A percentile compares a stretch with the other conserved stretches of the same genome.
Evolutionary conservation across 495 filamentous ascomycete species (phyloP).

Genomic region (Diplogelasinospora grovesii): DNA sequence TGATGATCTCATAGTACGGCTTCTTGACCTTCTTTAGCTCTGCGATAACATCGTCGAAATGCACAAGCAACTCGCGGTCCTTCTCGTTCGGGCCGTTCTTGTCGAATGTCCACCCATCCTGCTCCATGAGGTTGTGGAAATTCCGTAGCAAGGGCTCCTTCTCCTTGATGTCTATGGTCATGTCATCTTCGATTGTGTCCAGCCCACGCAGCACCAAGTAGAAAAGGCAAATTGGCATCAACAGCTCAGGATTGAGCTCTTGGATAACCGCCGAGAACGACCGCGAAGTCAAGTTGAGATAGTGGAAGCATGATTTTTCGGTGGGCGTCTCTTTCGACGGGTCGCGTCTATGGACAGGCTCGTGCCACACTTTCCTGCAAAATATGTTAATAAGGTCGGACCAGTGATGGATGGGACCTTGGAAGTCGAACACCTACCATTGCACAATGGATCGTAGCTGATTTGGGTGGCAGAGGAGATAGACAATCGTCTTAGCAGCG

Average conservation of each 20-base stretch:
- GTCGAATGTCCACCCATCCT: slow-evolving; percentile 84
- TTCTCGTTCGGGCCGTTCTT: slow-evolving; percentile 89
- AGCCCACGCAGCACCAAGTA: slow-evolving; percentile 85
- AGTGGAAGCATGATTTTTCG: slow-evolving; percentile 74
- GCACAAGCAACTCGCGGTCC: slow-evolving; percentile 82
- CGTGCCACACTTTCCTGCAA: slow-evolving; percentile 90
- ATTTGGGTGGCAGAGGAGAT: slow-evolving; percentile 69
- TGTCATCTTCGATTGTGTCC: slow-evolving; percentile 98
- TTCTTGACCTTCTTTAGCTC: slow-evolving; percentile 90
- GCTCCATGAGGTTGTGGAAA: slow-evolving; percentile 69
- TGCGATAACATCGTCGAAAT: slow-evolving; percentile 78
- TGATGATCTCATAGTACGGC: slow-evolving; percentile 76
- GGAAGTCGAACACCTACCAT: slow-evolving; percentile 56
- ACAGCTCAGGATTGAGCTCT: slow-evolving; percentile 87
- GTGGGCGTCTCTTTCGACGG: slow-evolving; percentile 64
- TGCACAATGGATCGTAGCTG: slow-evolving; percentile 83
- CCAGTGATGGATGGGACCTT: slow-evolving; percentile 11
- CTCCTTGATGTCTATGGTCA: slow-evolving; percentile 70
- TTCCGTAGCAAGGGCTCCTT: slow-evolving; percentile 84
- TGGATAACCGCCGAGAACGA: slow-evolving; percentile 92
- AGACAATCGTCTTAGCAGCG: slow-evolving; percentile 50
- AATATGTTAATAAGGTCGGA: slow-evolving; percentile 3
- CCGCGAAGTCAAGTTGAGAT: slow-evolving; percentile 81
- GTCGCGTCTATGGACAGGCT: slow-evolving; percentile 80
- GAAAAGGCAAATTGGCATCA: slow-evolving; percentile 87